These are phyloP conservation scores for Boletus reticuloceps DNA, from an alignment of 768 basidiomycete species.

Conservation along the genomic window DNA sequence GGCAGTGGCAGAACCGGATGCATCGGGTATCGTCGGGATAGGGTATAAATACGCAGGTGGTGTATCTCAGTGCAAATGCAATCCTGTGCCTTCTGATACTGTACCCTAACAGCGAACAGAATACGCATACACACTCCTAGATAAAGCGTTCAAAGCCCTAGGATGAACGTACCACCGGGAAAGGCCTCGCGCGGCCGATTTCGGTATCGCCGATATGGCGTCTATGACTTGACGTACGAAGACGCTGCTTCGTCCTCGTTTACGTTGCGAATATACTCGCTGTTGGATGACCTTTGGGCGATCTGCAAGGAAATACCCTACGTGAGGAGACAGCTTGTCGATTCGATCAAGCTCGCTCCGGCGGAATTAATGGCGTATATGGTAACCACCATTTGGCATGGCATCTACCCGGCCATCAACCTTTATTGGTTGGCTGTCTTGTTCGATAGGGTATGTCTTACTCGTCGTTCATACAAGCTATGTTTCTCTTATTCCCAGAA, in stretches of 20 bases:
- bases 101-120: background rate
- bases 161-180: background rate
- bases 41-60: slow-evolving; percentile 13
- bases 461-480: background rate
- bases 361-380: slow-evolving; percentile 21
- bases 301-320: slow-evolving; percentile 1
- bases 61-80: background rate
- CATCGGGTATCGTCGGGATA: too few species aligned
- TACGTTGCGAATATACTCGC: background rate
- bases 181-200: slow-evolving; percentile 5
- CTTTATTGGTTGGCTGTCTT: slow-evolving; percentile 34
- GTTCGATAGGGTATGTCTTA: slow-evolving; percentile 22
- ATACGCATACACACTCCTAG: background rate
- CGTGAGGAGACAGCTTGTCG: slow-evolving; percentile 8
- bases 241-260: background rate
- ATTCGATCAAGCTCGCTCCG: slow-evolving; percentile 23
- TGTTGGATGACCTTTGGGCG: background rate
- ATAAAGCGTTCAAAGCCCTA: background rate
- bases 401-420: slow-evolving; percentile 33
- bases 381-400: slow-evolving; percentile 29
- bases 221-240: slow-evolving; percentile 25
- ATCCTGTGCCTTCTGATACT: background rate
- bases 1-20: slow-evolving; percentile 2
- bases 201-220: slow-evolving; percentile 14
- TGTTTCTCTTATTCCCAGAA: slow-evolving; percentile 1